Conservation (phyloP, 2,329 filamentous ascomycete species). For the Aspergillus sp. region DNA sequence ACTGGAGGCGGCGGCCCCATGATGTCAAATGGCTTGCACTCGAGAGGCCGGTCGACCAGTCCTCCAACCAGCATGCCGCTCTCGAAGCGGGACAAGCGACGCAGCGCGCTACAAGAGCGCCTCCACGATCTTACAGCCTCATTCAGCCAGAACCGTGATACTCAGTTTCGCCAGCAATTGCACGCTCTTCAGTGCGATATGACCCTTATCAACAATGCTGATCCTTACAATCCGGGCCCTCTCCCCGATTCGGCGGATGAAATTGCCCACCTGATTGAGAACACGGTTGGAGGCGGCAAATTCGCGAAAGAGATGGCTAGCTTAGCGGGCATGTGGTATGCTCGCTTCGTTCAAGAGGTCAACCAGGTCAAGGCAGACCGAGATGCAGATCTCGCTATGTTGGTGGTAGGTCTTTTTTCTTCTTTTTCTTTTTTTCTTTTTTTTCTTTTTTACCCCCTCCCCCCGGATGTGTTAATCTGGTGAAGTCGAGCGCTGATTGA, state of each 20-base stretch:
- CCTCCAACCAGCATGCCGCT: conserved; percentile 41
- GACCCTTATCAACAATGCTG: conserved; percentile 78
- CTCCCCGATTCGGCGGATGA: conserved; percentile 66
- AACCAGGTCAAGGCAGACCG: conserved; percentile 85
- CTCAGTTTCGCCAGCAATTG: conserved; percentile 83
- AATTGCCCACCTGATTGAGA: conserved; percentile 62
- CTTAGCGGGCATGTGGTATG: conserved; percentile 75
- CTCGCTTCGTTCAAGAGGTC: conserved; percentile 79
- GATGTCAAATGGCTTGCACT: conserved; percentile 23
- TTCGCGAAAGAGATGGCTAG: conserved; percentile 68
- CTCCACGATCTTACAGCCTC: conserved; percentile 72
- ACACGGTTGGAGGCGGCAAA: conserved; percentile 56
- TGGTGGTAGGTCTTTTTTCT: conserved; percentile 64
- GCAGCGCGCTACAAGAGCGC: conserved; percentile 77
- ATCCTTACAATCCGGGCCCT: conserved; percentile 72
- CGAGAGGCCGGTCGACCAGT: conserved; percentile 31
- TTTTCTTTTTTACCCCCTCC: background rate
- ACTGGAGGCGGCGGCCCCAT: conserved; percentile 19
- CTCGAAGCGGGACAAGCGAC: conserved; percentile 88
- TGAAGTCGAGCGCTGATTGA: background rate
- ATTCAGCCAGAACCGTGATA: conserved; percentile 78
- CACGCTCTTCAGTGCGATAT: conserved; percentile 91
- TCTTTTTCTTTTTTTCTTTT: background rate
- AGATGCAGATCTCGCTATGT: conserved; percentile 76
- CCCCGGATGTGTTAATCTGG: background rate